phyloP scores from a whole-genome alignment of 257 asterid species.

The Jacaranda copaia region DNA sequence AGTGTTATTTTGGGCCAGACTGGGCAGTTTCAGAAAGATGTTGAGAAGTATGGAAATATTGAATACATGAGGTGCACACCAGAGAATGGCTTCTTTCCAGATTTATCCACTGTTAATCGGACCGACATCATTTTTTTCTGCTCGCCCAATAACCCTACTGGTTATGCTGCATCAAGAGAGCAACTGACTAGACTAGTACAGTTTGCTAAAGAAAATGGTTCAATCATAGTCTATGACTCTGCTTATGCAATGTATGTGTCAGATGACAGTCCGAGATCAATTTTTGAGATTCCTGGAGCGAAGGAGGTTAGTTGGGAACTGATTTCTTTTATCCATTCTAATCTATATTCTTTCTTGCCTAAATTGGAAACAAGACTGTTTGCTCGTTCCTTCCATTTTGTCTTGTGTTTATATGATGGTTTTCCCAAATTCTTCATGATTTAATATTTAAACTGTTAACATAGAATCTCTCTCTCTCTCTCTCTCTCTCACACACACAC shows the following conservation, averaged over 20 bases:
- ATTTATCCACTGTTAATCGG: slow-evolving; percentile 68
- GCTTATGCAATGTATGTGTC: slow-evolving; percentile 97
- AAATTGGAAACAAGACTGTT: too few species aligned
- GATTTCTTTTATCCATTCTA: not conserved
- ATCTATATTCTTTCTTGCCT: not conserved
- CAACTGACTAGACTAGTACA: slow-evolving; percentile 84
- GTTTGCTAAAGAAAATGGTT: slow-evolving; percentile 91
- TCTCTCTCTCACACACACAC: too few species aligned
- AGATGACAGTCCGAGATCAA: slow-evolving; percentile 87
- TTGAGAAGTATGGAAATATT: slow-evolving; percentile 82
- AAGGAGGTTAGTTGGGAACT: slow-evolving; percentile 64
- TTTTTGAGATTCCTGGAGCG: slow-evolving; percentile 97
- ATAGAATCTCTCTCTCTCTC: not conserved
- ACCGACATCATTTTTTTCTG: slow-evolving; percentile 91
- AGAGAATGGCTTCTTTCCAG: slow-evolving; percentile 94
- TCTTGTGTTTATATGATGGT: not conserved
- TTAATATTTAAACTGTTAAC: not conserved
- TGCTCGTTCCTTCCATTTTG: too few species aligned
- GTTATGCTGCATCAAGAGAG: slow-evolving; percentile 91
- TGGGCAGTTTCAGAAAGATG: slow-evolving; percentile 83
- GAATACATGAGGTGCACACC: slow-evolving; percentile 98
- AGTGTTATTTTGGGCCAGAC: slow-evolving; percentile 98
- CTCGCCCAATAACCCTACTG: slow-evolving; percentile 98
- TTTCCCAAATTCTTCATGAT: not conserved
- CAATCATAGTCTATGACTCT: slow-evolving; percentile 91